A percentile compares a stretch with the other conserved stretches of the same genome.
Conservation (phyloP, 805 yeast genomes). For the Saccharomycopsis schoenii region DNA sequence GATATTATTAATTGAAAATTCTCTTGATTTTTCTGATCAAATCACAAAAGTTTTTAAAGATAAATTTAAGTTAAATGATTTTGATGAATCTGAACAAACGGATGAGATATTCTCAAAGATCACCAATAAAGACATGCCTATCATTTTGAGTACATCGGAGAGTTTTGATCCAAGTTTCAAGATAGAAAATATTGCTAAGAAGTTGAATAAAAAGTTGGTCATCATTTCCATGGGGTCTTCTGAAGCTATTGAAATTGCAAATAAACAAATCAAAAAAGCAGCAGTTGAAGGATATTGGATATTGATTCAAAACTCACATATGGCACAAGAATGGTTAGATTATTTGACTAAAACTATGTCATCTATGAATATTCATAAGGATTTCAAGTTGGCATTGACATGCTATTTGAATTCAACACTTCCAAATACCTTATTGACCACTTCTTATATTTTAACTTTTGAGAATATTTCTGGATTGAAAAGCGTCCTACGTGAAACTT, state of each 20-base stretch:
- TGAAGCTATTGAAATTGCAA: conserved; percentile 54
- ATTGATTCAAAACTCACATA: conserved; percentile 70
- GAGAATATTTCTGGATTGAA: conserved; percentile 59
- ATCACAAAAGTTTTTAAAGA: background rate
- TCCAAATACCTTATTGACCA: conserved; percentile 47
- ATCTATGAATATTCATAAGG: conserved; percentile 22
- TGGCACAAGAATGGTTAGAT: conserved; percentile 56
- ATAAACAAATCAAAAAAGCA: conserved; percentile 38
- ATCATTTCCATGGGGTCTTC: conserved; percentile 64
- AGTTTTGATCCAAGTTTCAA: conserved; percentile 59
- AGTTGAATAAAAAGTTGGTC: conserved; percentile 23
- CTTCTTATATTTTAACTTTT: conserved; percentile 44
- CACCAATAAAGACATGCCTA: conserved; percentile 25
- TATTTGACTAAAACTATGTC: conserved; percentile 39
- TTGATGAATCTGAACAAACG: background rate
- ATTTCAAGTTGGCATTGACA: conserved; percentile 57
- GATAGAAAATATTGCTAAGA: conserved; percentile 36
- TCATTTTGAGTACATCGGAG: conserved; percentile 47
- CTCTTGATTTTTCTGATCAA: conserved; percentile 1
- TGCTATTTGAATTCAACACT: conserved; percentile 39
- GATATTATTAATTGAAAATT: background rate
- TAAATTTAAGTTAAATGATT: background rate
- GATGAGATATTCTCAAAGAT: background rate
- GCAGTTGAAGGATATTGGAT: conserved; percentile 55
- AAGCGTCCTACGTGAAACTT: conserved; percentile 33